phyloP scores from a whole-genome alignment of 371 early-diverging fungal species.

The Massospora cicadina region DNA sequence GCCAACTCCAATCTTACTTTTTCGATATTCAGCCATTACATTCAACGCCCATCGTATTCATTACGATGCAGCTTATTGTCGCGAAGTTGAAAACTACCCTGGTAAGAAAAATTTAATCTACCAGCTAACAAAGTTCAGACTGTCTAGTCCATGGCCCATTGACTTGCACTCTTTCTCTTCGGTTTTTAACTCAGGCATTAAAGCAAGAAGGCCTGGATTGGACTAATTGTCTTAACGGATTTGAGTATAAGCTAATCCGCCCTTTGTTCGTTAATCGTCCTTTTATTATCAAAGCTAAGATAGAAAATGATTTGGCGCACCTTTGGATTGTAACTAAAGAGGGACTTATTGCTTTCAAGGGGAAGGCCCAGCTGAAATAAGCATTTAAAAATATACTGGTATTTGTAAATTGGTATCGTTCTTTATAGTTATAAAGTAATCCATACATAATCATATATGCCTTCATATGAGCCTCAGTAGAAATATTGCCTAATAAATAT shows the following conservation, averaged over 20 bases:
- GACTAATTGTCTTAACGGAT: neutral
- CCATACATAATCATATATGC: too few relatives aligned
- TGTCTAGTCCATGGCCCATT: slow-evolving; percentile 73
- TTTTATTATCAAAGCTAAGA: neutral
- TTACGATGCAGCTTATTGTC: slow-evolving; percentile 53
- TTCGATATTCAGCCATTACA: slow-evolving; percentile 69
- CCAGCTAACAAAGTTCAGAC: slow-evolving; percentile 7
- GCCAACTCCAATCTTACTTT: slow-evolving; percentile 44
- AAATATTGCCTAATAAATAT: too few relatives aligned
- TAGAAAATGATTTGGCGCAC: neutral
- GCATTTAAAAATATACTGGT: too few relatives aligned
- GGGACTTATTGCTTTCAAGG: neutral
- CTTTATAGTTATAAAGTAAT: too few relatives aligned
- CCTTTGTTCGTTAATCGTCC: neutral
- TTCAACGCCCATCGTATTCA: slow-evolving; percentile 76
- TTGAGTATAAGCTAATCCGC: neutral
- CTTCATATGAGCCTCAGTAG: too few relatives aligned
- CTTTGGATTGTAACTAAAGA: neutral
- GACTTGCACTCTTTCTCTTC: slow-evolving; percentile 49
- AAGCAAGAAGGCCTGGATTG: neutral
- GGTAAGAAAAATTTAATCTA: slow-evolving; percentile 18
- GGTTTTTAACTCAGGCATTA: slow-evolving; percentile 21
- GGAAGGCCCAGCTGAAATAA: neutral
- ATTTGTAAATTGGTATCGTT: too few relatives aligned
- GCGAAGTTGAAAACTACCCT: slow-evolving; percentile 46